These are phyloP conservation scores for Colletotrichum tropicicola DNA, from an alignment of 2,329 filamentous ascomycete genomes.

Conservation along the genomic window DNA sequence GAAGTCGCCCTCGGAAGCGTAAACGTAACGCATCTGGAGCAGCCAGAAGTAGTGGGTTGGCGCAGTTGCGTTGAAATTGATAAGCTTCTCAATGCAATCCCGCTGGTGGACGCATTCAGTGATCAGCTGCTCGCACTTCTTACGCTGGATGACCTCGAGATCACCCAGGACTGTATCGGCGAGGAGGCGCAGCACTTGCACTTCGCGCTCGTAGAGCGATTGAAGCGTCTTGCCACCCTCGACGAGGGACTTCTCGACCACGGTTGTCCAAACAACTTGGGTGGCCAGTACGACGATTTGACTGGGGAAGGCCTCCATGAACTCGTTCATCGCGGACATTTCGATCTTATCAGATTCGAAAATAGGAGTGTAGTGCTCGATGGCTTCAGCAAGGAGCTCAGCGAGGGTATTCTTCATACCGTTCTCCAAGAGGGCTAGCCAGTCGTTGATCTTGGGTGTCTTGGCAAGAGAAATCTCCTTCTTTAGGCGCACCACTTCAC, in stretches of 20 bases:
- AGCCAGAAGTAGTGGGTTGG: slow-evolving; percentile 91
- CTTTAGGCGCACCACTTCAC: slow-evolving; percentile 86
- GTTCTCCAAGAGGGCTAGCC: slow-evolving; percentile 90
- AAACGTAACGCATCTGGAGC: slow-evolving; percentile 96
- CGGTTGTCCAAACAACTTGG: slow-evolving; percentile 92
- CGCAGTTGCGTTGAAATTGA: slow-evolving; percentile 76
- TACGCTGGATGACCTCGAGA: slow-evolving; percentile 84
- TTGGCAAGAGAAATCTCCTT: slow-evolving; percentile 92
- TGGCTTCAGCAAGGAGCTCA: slow-evolving; percentile 86
- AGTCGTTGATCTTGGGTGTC: slow-evolving; percentile 97
- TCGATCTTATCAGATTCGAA: slow-evolving; percentile 79
- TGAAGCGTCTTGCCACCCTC: slow-evolving; percentile 76
- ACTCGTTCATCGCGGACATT: slow-evolving; percentile 75
- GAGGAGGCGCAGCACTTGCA: slow-evolving; percentile 84
- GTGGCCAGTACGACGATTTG: slow-evolving; percentile 96
- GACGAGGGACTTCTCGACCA: slow-evolving; percentile 80
- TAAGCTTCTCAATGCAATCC: slow-evolving; percentile 88
- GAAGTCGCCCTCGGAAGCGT: slow-evolving; percentile 82
- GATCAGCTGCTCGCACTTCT: slow-evolving; percentile 98
- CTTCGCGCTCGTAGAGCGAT: slow-evolving; percentile 80
- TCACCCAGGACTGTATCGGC: slow-evolving; percentile 91
- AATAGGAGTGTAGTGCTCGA: slow-evolving; percentile 82
- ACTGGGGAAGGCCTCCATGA: slow-evolving; percentile 85
- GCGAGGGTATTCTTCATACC: slow-evolving; percentile 96
- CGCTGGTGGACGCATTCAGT: slow-evolving; percentile 99